Evolutionary conservation across 2,329 filamentous ascomycete genomes (phyloP).

Genomic region (Aureobasidium sp.): DNA sequence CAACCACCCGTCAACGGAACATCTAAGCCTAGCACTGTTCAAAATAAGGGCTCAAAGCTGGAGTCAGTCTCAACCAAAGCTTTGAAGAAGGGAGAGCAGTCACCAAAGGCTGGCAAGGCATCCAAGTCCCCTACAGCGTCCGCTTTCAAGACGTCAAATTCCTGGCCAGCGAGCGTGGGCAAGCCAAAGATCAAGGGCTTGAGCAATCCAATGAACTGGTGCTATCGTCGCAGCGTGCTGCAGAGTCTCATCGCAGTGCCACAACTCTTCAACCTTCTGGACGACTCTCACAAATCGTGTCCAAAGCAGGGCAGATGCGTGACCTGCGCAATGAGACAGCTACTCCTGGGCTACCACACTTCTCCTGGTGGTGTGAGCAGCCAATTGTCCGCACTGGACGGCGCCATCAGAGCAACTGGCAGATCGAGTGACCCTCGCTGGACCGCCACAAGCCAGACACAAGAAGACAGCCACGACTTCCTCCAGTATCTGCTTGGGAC

Average conservation of each 20-base stretch:
- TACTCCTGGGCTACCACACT: slow-evolving; percentile 11
- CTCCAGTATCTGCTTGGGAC: slow-evolving; percentile 14
- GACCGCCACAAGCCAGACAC: slow-evolving; percentile 8
- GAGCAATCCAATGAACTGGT: slow-evolving; percentile 16
- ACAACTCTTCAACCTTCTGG: slow-evolving; percentile 18
- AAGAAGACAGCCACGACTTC: slow-evolving; percentile 17
- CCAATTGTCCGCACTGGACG: slow-evolving; percentile 14
- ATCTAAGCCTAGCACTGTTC: not conserved
- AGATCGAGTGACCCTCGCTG: slow-evolving; percentile 13
- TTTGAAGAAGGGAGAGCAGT: not conserved
- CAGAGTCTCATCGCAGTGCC: slow-evolving; percentile 17
- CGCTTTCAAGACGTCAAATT: not conserved
- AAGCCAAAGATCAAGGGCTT: slow-evolving; percentile 15
- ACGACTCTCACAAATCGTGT: slow-evolving; percentile 12
- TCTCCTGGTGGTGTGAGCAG: not conserved
- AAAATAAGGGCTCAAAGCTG: not conserved
- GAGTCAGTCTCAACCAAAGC: not conserved
- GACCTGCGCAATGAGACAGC: slow-evolving; percentile 14
- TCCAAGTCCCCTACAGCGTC: not conserved
- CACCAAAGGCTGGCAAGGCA: not conserved
- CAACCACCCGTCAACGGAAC: not conserved
- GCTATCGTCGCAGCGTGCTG: slow-evolving; percentile 19
- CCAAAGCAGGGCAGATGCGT: slow-evolving; percentile 14
- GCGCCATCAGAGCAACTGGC: slow-evolving; percentile 12
- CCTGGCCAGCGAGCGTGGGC: slow-evolving; percentile 15